Base-by-base conservation (phyloP, 169 alveolate species). In the Neospora caninum region DNA sequence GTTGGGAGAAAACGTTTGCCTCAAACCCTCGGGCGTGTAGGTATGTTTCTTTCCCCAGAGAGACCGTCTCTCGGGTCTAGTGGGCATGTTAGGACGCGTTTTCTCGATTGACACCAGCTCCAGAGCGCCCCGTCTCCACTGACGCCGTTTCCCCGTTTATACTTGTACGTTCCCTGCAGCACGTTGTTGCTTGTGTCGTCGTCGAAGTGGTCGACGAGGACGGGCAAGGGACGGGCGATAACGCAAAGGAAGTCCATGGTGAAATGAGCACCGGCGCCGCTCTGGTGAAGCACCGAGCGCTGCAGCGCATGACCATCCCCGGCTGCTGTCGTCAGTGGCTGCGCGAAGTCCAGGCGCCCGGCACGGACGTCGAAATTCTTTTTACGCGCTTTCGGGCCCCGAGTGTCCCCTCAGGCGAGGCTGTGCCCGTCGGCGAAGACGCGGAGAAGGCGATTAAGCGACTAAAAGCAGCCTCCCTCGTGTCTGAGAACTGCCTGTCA, bases 301-400 rank as follows among this genome's bases (percentile, higher is more conserved):
- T 27, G 73, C 73, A 64, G 73, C 73, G 73, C 73, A 9, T 27
- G 73, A n/a, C 86, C 31, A 25, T 78, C 39, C 49, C 49, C 31
- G 86, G 86, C 7, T 78, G 86, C 27, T 78, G 86, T n/a, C 86
- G 86, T 36, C 86, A 78, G 86, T 78, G 86, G 86, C 45, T 78
- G 86, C 27, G 29, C 10, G 86, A 78, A n/a, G 39, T 78, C 29
- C 49, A n/a, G 45, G 86, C 45, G 31, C 49, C 39, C 10, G 45
- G 86, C 29, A 20, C 2, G n/a, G 86, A 78, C 27, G 45, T 78
- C 42, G 86, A 78, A 16, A n/a, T 78, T 78, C 49, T 78, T 78
- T n/a, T n/a, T 38, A 16, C 45, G 49, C 86, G 86, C 27, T n/a
- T 78, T 6, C 73, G 25, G 73, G 25, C 16, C 31, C 34, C 16